Evolutionary conservation across 2,329 filamentous ascomycete genomes (phyloP).

Genomic region (Colletotrichum chlorophyti): DNA sequence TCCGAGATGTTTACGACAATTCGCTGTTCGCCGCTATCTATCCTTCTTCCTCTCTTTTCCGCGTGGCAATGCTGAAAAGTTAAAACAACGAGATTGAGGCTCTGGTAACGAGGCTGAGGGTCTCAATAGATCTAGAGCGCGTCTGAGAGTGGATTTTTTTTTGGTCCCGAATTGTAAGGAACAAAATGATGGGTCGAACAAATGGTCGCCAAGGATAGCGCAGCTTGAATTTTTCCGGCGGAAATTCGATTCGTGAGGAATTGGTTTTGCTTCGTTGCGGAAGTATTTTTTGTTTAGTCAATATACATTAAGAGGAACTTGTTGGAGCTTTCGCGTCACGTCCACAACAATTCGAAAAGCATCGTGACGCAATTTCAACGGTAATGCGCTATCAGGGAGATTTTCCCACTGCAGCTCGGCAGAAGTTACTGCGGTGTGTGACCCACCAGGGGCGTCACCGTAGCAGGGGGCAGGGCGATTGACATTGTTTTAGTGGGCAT

Average conservation of each 20-base stretch:
- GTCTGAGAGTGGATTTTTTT: constrained; percentile 8
- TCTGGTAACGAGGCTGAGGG: constrained; percentile 21
- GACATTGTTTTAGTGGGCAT: constrained; percentile 20
- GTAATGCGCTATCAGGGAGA: constrained; percentile 17
- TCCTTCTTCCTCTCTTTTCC: background rate
- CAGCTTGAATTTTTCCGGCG: background rate
- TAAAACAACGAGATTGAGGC: constrained; percentile 11
- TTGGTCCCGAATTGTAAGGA: background rate
- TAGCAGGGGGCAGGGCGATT: too few relatives aligned
- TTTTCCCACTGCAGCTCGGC: constrained; percentile 10
- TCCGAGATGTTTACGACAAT: constrained; percentile 9
- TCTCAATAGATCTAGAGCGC: constrained; percentile 17
- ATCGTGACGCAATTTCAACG: constrained; percentile 22
- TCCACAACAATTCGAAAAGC: constrained; percentile 6
- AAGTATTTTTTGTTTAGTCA: background rate
- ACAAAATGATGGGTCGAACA: background rate
- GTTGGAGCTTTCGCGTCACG: constrained; percentile 1
- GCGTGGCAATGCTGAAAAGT: constrained; percentile 18
- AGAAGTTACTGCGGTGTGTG: constrained; percentile 3
- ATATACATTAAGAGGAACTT: background rate
- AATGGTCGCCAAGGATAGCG: too few relatives aligned
- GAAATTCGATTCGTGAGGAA: background rate
- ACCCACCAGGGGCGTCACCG: constrained; percentile 16
- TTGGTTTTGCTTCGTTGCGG: background rate
- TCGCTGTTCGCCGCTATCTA: background rate